These are phyloP conservation scores for Huiozyma naganishii DNA, from an alignment of 805 yeast genomes.

Conservation along the genomic window DNA sequence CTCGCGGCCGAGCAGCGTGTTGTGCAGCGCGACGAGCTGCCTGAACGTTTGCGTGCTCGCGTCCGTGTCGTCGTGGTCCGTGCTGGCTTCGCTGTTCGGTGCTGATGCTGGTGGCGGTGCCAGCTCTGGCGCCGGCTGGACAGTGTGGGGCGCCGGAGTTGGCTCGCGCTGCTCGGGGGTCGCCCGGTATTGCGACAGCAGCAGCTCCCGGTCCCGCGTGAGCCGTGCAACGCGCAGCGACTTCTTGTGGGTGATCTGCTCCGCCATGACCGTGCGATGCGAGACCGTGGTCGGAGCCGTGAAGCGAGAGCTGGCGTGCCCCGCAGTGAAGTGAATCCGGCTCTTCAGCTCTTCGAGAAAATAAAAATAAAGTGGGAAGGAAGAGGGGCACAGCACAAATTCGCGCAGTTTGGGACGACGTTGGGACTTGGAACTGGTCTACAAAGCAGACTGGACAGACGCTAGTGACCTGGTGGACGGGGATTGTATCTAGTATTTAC, in stretches of 20 bases:
- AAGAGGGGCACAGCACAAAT: neutral
- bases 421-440: neutral
- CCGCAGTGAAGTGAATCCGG: neutral
- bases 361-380: neutral
- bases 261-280: slow-evolving; percentile 13
- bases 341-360: neutral
- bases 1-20: slow-evolving; percentile 20
- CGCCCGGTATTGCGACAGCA: slow-evolving; percentile 20
- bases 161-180: slow-evolving; percentile 3
- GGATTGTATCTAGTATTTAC: too few relatives aligned
- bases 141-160: neutral
- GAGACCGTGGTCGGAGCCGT: too few relatives aligned
- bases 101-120: neutral
- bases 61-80: neutral
- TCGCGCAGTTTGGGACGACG: too few relatives aligned
- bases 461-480: too few relatives aligned
- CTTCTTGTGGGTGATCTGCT: slow-evolving; percentile 24
- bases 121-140: too few relatives aligned
- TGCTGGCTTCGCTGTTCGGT: neutral
- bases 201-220: slow-evolving; percentile 16
- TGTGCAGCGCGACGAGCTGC: slow-evolving; percentile 20
- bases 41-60: slow-evolving; percentile 7
- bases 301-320: too few relatives aligned
- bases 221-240: slow-evolving; percentile 13
- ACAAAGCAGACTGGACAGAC: neutral